phyloP scores from a whole-genome alignment of 2,329 filamentous ascomycete species.

The Penicillium janthinellum region DNA sequence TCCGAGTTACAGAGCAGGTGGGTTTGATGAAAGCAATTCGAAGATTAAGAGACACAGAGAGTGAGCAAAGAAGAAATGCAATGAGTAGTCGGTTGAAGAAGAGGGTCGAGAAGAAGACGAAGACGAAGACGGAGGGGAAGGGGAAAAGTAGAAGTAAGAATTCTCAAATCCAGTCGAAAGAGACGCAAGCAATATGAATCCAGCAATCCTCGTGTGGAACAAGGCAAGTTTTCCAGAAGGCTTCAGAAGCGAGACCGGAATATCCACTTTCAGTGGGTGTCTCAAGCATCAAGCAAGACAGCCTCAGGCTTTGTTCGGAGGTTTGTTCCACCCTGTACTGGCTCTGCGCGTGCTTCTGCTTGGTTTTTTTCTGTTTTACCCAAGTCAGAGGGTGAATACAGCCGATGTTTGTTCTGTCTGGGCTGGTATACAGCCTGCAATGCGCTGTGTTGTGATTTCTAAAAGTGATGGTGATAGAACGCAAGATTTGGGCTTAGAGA shows the following conservation, averaged over 20 bases:
- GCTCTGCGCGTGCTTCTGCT: conserved; percentile 1
- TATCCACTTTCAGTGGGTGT: conserved; percentile 12
- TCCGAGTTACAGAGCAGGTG: background rate
- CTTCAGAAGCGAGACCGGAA: conserved; percentile 15
- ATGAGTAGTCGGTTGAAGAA: background rate
- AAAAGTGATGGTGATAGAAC: background rate
- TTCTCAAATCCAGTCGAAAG: background rate
- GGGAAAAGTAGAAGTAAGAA: background rate
- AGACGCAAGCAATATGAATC: conserved; percentile 15
- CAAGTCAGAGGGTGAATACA: conserved; percentile 21
- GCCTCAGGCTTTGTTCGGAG: conserved; percentile 27
- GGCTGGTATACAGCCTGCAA: conserved; percentile 8
- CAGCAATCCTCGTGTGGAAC: conserved; percentile 17
- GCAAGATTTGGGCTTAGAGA: background rate
- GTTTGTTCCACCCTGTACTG: conserved; percentile 18
- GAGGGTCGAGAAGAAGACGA: background rate
- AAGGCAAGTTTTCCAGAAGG: conserved; percentile 33
- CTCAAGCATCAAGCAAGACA: conserved; percentile 23
- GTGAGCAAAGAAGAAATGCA: conserved; percentile 1
- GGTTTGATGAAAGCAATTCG: conserved; percentile 3
- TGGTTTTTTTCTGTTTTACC: background rate
- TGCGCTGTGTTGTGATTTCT: background rate
- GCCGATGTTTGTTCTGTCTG: conserved; percentile 22
- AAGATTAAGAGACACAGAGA: conserved; percentile 11
- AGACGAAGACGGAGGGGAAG: background rate